Evolutionary conservation across 768 basidiomycete species (phyloP).

Genomic region (Tephrocybe sp.): DNA sequence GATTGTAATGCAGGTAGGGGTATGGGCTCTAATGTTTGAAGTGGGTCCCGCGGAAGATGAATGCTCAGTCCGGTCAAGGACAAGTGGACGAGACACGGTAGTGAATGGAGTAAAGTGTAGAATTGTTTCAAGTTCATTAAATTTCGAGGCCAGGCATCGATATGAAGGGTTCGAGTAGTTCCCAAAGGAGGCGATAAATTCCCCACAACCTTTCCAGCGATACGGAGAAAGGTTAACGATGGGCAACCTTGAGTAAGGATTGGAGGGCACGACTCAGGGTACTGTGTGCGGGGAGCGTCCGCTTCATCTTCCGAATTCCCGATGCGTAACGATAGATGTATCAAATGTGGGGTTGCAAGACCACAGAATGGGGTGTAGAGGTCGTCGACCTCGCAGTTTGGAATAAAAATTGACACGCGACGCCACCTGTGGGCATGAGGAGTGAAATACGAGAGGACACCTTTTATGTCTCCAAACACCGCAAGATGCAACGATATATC

Average conservation of each 20-base stretch:
- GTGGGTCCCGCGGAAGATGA: constrained; percentile 31
- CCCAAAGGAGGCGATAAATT: constrained; percentile 37
- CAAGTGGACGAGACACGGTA: constrained; percentile 38
- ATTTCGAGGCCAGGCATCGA: constrained; percentile 39
- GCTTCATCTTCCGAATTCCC: constrained; percentile 24
- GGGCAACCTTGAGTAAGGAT: constrained; percentile 34
- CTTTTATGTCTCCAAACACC: constrained; percentile 21
- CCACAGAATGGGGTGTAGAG: constrained; percentile 26
- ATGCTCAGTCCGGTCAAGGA: constrained; percentile 41
- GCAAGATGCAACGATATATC: constrained; percentile 33
- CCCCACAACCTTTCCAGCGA: constrained; percentile 41
- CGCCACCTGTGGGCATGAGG: constrained; percentile 39
- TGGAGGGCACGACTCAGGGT: constrained; percentile 24
- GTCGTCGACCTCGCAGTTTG: constrained; percentile 22
- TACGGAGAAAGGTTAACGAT: constrained; percentile 37
- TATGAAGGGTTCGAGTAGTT: constrained; percentile 38
- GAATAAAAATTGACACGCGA: constrained; percentile 32
- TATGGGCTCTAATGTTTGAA: constrained; percentile 27
- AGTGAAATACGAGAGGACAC: constrained; percentile 30
- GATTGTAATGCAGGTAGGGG: constrained; percentile 33
- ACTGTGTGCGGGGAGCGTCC: constrained; percentile 29
- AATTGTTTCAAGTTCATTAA: constrained; percentile 36
- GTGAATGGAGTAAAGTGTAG: constrained; percentile 29
- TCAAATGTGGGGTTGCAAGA: constrained; percentile 31
- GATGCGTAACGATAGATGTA: constrained; percentile 39